Conservation (phyloP, 164 flowering plant species). For the Vitis rotundifolia region DNA sequence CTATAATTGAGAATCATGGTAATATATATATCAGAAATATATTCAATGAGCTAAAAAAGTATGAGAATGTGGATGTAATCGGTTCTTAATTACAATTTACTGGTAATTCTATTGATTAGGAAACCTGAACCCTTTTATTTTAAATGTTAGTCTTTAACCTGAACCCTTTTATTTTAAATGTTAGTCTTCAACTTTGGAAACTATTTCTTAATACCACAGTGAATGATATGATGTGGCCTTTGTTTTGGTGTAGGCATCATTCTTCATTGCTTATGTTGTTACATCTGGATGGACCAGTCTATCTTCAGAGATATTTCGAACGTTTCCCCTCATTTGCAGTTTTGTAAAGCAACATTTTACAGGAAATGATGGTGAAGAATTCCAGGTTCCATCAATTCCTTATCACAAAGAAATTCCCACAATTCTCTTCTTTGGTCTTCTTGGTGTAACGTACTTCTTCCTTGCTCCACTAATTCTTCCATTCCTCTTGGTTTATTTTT, state of each 20-base stretch:
- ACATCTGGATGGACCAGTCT: conserved; percentile 67
- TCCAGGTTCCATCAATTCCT: conserved; percentile 38
- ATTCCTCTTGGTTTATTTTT: conserved; percentile 50
- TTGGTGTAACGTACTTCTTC: conserved; percentile 57
- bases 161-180: background rate
- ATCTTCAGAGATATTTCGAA: conserved; percentile 50
- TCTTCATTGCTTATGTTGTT: conserved; percentile 65
- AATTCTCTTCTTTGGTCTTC: conserved; percentile 54
- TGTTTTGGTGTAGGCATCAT: conserved; percentile 43
- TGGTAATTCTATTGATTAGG: background rate
- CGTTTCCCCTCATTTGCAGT: conserved; percentile 29
- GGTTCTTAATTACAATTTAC: background rate
- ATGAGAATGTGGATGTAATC: too few relatives aligned
- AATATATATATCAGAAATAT: too few relatives aligned
- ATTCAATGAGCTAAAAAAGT: too few relatives aligned
- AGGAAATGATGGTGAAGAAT: conserved; percentile 19
- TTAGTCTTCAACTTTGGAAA: background rate
- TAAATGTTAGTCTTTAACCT: background rate
- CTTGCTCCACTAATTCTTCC: conserved; percentile 60
- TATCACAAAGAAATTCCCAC: conserved; percentile 48
- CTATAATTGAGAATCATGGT: too few relatives aligned
- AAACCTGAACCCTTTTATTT: background rate
- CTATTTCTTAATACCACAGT: background rate
- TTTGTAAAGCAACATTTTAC: conserved; percentile 9
- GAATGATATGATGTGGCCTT: background rate